Base-by-base conservation (phyloP, 2,329 filamentous ascomycete species). In the Phaeosphaeriaceae sp. region DNA sequence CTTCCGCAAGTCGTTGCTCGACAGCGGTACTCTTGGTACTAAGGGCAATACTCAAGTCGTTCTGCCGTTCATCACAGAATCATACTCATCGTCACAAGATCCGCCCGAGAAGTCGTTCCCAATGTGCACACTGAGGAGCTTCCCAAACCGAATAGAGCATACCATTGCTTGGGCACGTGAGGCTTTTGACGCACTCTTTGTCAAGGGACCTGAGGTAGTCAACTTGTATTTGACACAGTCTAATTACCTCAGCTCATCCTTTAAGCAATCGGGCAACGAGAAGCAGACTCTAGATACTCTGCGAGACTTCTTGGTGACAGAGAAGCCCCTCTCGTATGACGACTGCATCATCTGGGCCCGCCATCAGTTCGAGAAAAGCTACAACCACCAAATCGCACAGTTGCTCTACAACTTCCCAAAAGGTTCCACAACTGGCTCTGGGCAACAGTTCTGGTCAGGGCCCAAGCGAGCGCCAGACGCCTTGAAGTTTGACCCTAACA, bases 21-120 rank as follows among this genome's bases (percentile, higher is more conserved):
- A 99, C 80, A 97, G 92, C 70, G 94, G 94, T 58, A 99, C 94
- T 29, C 84, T 99, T n/a, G 94, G 94, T 42, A 97, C 95, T 50
- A 99, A 99, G 81, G 94, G 94, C 67, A 99, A 99, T 78, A 96
- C 92, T 6, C 94, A 99, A 70, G 94, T 99, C 51, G 87, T 99
- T 40, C 83, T 99, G 48, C 95, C 94, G 9, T 84, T 86, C 63
- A 78, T 97, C 56, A 97, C 94, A 1, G 95, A 99, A 75, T 97
- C 94, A 1, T 99, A 99, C 79, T 97, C 94, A 1, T 91, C 87
- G 66, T 97, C 94, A 16, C 93, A 97, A 72, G 95, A 99, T 72
- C 94, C 94, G 1, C 94, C 94, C 0, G 95, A 99, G 81, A 92
- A 97, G 78, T 96, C 94, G 1, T 97, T 99, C 82, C 94, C 94